Evolutionary conservation across 23 red algal genomes (phyloP), one percentile per base, ranked within the genome.

Genomic region (Gracilaria gracilis): DNA sequence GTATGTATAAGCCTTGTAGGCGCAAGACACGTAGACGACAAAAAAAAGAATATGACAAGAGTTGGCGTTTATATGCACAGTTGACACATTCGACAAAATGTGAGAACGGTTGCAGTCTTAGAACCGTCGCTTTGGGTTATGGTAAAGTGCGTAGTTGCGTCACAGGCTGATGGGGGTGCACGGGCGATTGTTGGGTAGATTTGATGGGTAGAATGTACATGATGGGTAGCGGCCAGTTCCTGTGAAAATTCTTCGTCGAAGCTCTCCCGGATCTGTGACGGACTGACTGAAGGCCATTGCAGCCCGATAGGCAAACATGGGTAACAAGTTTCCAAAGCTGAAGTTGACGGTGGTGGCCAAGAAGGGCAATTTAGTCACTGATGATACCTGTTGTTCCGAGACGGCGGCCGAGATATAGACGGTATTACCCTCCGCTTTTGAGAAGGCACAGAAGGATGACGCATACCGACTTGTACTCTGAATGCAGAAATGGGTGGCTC

Each of bases 251-350:
- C 72, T 34, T 15, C 72, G 38, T 48, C 72, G 38, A 24, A 77
- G 46, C 42, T 77, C 72, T 48, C 72, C 72, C 9, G 72, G 72
- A 31, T 77, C 72, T 31, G 72, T 77, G 1, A 77, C 72, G 15
- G 72, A 77, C 5, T 11, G 38, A 28, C 72, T 77, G 39, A 77
- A 77, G 11, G 72, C 72, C 21, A 35, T 77, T 0, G 72, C 72
- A 27, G 72, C 72, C 4, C 72, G 72, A 31, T 49, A 77, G 4
- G 72, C 72, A 51, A 77, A 77, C 72, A 51, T 51, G n/a, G 40
- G 72, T 17, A 77, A 50, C 72, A 77, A 37, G 15, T 20, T 28
- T 24, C 46, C 46, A 77, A 77, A 77, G 72, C 50, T 31, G 42
- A 25, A 77, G 46, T 77, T 77, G 19, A 77, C 72, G 72, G 72